These are phyloP conservation scores for Dactylellina cionopaga DNA, from an alignment of 2,329 filamentous ascomycete genomes.

Conservation along the genomic window DNA sequence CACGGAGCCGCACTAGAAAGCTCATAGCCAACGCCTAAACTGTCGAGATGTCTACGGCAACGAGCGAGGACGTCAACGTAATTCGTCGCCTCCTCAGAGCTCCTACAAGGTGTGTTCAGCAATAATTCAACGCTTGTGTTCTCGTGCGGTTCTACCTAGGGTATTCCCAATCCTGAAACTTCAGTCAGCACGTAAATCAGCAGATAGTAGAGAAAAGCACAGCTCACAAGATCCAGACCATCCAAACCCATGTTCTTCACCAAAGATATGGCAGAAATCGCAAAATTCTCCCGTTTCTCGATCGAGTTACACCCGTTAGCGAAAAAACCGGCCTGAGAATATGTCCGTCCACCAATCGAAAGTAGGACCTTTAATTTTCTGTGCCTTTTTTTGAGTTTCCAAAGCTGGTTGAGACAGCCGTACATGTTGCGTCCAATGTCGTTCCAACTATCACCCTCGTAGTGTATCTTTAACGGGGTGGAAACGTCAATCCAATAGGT, in stretches of 20 bases:
- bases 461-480: not conserved
- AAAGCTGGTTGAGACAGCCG: constrained; percentile 80
- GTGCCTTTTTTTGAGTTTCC: constrained; percentile 76
- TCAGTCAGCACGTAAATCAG: not conserved
- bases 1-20: constrained; percentile 64
- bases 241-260: constrained; percentile 83
- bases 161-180: constrained; percentile 35
- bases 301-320: constrained; percentile 69
- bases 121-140: not conserved
- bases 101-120: not conserved
- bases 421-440: constrained; percentile 73
- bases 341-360: constrained; percentile 85
- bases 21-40: constrained; percentile 59
- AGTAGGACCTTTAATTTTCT: constrained; percentile 79
- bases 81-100: constrained; percentile 67
- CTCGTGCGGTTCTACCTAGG: not conserved
- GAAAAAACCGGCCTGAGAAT: constrained; percentile 72
- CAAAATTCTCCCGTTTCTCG: constrained; percentile 73
- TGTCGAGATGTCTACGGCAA: constrained; percentile 69
- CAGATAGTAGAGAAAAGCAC: not conserved
- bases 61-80: constrained; percentile 69
- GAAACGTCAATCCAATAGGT: not conserved
- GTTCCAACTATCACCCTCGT: constrained; percentile 54
- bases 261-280: constrained; percentile 75
- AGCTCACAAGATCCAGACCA: constrained; percentile 68